A percentile compares a stretch with the other conserved stretches of the same genome.
phyloP scores from a whole-genome alignment of 2,329 filamentous ascomycete genomes.

The Alternaria brassicae region DNA sequence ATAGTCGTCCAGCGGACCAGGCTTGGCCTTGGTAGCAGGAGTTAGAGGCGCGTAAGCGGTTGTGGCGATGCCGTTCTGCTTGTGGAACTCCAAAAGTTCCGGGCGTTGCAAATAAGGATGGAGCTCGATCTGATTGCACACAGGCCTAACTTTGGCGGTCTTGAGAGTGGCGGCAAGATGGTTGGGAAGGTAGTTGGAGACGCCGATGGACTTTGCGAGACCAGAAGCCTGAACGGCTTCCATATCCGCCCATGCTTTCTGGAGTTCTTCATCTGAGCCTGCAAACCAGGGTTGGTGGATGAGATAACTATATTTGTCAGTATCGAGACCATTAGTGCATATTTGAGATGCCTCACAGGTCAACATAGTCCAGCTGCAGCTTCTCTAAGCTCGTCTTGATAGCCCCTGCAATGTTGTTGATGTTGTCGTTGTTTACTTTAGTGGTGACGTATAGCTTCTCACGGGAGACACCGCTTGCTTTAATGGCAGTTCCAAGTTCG shows the following conservation, averaged over 20 bases:
- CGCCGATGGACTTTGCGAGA: constrained; percentile 67
- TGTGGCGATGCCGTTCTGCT: constrained; percentile 57
- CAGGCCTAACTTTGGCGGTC: constrained; percentile 63
- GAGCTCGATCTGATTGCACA: constrained; percentile 73
- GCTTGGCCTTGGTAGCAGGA: constrained; percentile 61
- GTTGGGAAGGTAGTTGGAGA: constrained; percentile 64
- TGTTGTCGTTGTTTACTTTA: constrained; percentile 60
- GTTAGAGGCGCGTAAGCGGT: constrained; percentile 57
- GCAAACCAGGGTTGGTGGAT: constrained; percentile 69
- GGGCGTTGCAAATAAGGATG: constrained; percentile 72
- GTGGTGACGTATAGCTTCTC: constrained; percentile 62
- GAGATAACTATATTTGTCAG: constrained; percentile 57
- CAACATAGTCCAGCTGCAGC: constrained; percentile 66
- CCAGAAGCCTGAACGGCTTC: constrained; percentile 64
- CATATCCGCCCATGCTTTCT: constrained; percentile 66
- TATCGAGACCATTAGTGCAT: neutral
- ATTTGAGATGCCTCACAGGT: constrained; percentile 57
- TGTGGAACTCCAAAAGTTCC: constrained; percentile 63
- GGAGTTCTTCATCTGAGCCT: constrained; percentile 61
- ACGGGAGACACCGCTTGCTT: constrained; percentile 53
- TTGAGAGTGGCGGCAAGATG: constrained; percentile 64
- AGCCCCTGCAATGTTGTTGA: constrained; percentile 63
- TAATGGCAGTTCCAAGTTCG: constrained; percentile 58
- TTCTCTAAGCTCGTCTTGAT: constrained; percentile 65
- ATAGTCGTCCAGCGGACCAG: constrained; percentile 63